Evolutionary conservation across 2,329 filamentous ascomycete genomes (phyloP), one percentile per base, ranked within the genome.

Genomic region (Phialocephala sp.): DNA sequence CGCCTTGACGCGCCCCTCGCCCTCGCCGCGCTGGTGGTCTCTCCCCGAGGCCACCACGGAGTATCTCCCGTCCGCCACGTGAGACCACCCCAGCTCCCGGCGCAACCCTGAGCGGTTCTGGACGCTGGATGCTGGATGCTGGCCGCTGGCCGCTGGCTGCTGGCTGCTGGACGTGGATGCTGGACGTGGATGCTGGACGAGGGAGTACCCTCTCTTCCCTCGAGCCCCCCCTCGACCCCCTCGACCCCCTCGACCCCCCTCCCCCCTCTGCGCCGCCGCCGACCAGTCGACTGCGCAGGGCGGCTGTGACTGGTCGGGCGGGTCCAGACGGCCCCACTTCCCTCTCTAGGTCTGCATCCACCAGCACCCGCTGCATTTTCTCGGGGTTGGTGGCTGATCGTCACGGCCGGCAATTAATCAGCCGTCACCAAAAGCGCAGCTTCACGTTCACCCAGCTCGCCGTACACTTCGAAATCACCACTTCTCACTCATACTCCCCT

Each of bases 291-390:
- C 6, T 32, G n/a, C 27, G 3, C 27, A 32, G 27, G 27, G 27
- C 27, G 27, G 27, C 27, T 32, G 27, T 6, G 3, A 32, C 27
- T 32, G 27, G 27, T 6, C 27, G 27, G 27, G 27, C 3, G 27
- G 27, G 3, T 32, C 27, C 27, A n/a, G n/a, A 32, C 55, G 55
- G 55, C 55, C 55, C 55, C 55, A 58, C 55, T 58, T 41, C 55
- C 55, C 55, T 58, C 20, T 20, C 32, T 22, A 3, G 35, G 37
- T 50, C 41, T 43, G 41, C 41, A 36, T 32, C 27, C 27, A 32
- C 27, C 27, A 32, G 27, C 27, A 6, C 6, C 27, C 27, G 27
- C 27, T 32, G 27, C 27, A 32, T 32, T 56, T 36, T 9, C 14
- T 9, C 54, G 54, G 18, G 27, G 41, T 43, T n/a, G 11, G 6